These are phyloP conservation scores for Sporobolomyces pararoseus DNA, from an alignment of 768 basidiomycete genomes.

Conservation along the genomic window DNA sequence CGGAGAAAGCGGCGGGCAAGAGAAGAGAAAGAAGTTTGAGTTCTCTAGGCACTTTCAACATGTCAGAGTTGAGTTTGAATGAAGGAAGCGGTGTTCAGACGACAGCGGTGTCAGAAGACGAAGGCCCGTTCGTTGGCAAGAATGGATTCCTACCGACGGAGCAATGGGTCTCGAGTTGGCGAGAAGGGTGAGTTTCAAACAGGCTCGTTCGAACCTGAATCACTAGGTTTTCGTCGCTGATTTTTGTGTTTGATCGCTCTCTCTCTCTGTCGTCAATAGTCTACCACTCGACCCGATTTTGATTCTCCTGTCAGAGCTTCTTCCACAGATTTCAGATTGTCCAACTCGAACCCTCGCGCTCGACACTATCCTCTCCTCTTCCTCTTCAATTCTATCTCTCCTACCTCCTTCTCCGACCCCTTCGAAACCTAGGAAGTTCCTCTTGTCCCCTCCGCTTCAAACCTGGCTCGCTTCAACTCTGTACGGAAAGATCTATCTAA, in stretches of 20 bases:
- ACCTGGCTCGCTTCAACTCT: slow-evolving; percentile 83
- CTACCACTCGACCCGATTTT: slow-evolving; percentile 84
- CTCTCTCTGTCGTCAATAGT: slow-evolving; percentile 46
- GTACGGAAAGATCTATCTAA: slow-evolving; percentile 83
- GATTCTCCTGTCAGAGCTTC: slow-evolving; percentile 78
- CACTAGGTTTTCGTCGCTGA: too few relatives aligned
- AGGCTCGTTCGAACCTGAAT: too few relatives aligned
- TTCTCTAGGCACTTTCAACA: slow-evolving; percentile 15
- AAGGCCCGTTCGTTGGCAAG: slow-evolving; percentile 58
- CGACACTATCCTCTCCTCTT: slow-evolving; percentile 70
- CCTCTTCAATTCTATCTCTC: slow-evolving; percentile 60
- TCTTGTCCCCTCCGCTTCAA: slow-evolving; percentile 55
- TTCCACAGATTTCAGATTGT: slow-evolving; percentile 71
- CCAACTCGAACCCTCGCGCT: slow-evolving; percentile 60
- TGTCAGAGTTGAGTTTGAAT: slow-evolving; percentile 18
- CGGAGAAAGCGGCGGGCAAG: slow-evolving; percentile 91
- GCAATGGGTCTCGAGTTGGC: slow-evolving; percentile 86
- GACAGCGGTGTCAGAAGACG: not conserved
- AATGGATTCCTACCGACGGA: slow-evolving; percentile 94
- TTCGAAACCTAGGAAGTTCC: slow-evolving; percentile 67
- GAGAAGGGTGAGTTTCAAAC: slow-evolving; percentile 61
- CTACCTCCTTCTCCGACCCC: slow-evolving; percentile 55
- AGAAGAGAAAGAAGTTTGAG: slow-evolving; percentile 62
- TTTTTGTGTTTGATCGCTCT: too few relatives aligned
- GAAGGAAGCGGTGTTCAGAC: not conserved